Base-by-base conservation (phyloP, 352 stramenopile species). In the Halophytophthora batemanensis region DNA sequence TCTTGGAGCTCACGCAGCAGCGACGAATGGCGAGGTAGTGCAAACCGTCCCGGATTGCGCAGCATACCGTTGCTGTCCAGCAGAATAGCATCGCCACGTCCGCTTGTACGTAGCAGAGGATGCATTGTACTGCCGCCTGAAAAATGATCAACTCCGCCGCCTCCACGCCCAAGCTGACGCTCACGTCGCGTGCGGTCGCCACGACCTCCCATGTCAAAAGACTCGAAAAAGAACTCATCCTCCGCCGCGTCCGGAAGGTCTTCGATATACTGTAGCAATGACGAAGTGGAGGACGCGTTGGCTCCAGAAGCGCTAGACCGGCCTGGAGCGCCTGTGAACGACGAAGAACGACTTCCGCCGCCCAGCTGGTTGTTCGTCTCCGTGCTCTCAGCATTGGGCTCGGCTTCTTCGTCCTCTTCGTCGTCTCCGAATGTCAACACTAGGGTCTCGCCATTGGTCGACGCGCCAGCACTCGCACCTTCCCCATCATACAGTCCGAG, bases 1-100 rank as follows among this genome's bases (percentile, higher is more conserved):
- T 87, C 82, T 54, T 90, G 76, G 7, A 92, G 58, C 46, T 92
- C 82, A 14, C 77, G 77, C 45, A 92, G 66, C 19, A 92, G 65
- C 5, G 81, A 85, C 1, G 81, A 86, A 48, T 87, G 79, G 8
- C 79, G 75, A 31, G 82, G 73, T 4, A 92, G 44, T 0, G 75
- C 66, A 31, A 82, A 36, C 7, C 77, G 69, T 18, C 52, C 49
- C 29, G 60, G 28, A 17, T 55, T 64, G 31, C 56, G 64, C 33
- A 70, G 33, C 42, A 67, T 49, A 11, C 59, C 64, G 34, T 56
- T 69, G 12, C 50, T 54, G 46, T 72, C 55, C 34, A 72, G 13
- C 19, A 69, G 45, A 43, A 67, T 53, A 1, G 60, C 43, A 40
- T 79, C 74, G 5, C 66, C 63, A 34, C 68, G 70, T 23, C 69